phyloP scores from a whole-genome alignment of 2,329 filamentous ascomycete genomes.

The Fonsecaea erecta region DNA sequence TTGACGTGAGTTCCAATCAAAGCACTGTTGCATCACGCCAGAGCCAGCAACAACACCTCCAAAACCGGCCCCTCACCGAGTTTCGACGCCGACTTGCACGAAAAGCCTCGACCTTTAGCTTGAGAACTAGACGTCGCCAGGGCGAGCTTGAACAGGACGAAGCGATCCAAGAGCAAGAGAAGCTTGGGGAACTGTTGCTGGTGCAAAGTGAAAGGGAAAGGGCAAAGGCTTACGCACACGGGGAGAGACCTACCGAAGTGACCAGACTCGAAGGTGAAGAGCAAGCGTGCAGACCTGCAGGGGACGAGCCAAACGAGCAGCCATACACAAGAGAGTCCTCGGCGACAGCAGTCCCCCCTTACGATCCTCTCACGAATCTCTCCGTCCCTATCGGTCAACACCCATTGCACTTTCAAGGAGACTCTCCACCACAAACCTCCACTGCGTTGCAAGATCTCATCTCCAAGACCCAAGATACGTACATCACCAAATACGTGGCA shows the following conservation, averaged over 20 bases:
- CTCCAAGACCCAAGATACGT: conserved; percentile 18
- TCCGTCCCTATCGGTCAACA: conserved; percentile 4
- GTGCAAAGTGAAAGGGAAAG: neutral
- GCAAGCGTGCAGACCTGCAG: conserved; percentile 2
- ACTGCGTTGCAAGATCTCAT: conserved; percentile 10
- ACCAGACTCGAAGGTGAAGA: neutral
- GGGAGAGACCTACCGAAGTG: neutral
- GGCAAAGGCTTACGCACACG: neutral
- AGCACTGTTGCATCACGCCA: neutral
- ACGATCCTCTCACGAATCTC: neutral
- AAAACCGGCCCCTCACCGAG: conserved; percentile 15
- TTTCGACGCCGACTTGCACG: conserved; percentile 34
- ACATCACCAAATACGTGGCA: conserved; percentile 17
- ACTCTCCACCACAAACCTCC: neutral
- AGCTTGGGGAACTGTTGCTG: conserved; percentile 4
- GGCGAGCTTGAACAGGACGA: conserved; percentile 17
- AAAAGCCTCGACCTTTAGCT: conserved; percentile 35
- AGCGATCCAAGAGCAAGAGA: conserved; percentile 15
- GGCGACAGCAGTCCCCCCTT: conserved; percentile 4
- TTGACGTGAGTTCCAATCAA: conserved; percentile 10
- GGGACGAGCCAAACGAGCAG: neutral
- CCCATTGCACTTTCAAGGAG: neutral
- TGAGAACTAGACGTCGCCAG: conserved; percentile 26
- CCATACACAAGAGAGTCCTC: conserved; percentile 10
- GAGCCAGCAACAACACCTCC: conserved; percentile 16